phyloP scores from a whole-genome alignment of 176 grass and related monocot species.

The Zea mays region DNA sequence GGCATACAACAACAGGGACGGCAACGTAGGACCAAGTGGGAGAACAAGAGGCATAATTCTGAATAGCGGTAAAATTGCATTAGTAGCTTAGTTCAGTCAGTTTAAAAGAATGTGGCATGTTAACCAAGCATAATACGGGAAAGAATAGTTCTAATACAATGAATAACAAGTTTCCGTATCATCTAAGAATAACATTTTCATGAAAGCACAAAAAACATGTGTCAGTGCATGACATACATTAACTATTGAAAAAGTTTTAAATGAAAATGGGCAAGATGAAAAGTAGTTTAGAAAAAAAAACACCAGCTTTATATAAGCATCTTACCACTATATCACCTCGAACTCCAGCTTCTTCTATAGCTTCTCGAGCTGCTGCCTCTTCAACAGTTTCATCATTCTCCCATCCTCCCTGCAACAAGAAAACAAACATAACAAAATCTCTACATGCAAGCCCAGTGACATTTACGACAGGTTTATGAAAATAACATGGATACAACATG shows the following conservation, averaged over 20 bases:
- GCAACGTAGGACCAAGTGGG: not conserved
- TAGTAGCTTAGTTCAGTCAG: not conserved
- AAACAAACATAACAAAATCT: slow-evolving; percentile 31
- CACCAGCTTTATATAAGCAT: not conserved
- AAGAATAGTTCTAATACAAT: not conserved
- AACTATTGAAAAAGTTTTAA: not conserved
- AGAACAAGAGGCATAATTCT: not conserved
- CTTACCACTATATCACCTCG: slow-evolving; percentile 88
- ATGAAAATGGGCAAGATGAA: not conserved
- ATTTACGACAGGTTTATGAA: slow-evolving; percentile 8
- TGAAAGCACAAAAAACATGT: slow-evolving; percentile 15
- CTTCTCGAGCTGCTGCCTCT: slow-evolving; percentile 91
- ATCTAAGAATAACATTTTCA: slow-evolving; percentile 6
- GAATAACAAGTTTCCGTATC: slow-evolving; percentile 1
- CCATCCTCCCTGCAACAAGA: slow-evolving; percentile 83
- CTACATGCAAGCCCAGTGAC: not conserved
- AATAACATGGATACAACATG: not conserved
- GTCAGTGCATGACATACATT: not conserved
- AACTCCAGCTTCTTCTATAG: slow-evolving; percentile 98
- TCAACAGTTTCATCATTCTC: slow-evolving; percentile 99
- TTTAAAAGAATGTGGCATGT: not conserved
- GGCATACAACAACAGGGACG: not conserved
- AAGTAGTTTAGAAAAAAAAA: slow-evolving; percentile 13
- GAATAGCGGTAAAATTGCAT: not conserved
- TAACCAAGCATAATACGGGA: slow-evolving; percentile 1